Percentiles rank a stretch among this genome's conserved stretches.
These are phyloP conservation scores for Aspergillus glaucus DNA, from an alignment of 2,329 filamentous ascomycete species.

Conservation along the genomic window DNA sequence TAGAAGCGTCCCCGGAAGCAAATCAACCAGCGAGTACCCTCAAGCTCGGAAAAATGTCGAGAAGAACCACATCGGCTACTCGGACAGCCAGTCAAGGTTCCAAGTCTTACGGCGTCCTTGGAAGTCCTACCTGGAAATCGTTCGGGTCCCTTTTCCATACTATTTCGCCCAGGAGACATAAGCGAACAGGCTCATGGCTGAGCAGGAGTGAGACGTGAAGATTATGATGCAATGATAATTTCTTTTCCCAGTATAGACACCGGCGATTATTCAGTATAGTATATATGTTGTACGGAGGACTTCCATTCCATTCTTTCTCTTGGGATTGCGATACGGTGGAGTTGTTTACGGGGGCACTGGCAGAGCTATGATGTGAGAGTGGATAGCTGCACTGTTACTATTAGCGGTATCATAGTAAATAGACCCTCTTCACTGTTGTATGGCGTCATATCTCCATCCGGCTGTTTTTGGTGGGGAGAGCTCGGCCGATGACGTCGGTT, in stretches of 20 bases:
- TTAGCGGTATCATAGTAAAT: no score
- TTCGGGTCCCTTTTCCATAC: neutral
- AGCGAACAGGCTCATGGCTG: neutral
- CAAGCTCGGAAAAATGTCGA: neutral
- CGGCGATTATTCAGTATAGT: no score
- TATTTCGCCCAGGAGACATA: neutral
- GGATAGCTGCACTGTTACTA: no score
- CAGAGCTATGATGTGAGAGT: neutral
- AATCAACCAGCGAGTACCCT: neutral
- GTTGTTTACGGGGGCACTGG: neutral
- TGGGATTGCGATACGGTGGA: neutral
- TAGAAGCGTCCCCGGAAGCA: neutral
- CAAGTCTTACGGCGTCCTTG: neutral
- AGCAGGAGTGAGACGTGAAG: neutral
- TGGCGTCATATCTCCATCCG: no score
- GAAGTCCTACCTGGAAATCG: neutral
- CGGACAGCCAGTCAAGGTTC: neutral
- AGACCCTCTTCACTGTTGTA: no score
- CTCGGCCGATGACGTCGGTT: no score
- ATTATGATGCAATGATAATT: no score
- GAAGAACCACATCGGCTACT: neutral
- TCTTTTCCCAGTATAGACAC: no score
- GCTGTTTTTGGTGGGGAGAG: no score
- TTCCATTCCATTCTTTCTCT: neutral
- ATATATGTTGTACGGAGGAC: neutral